These are phyloP conservation scores for Glarea lozoyensis DNA, from an alignment of 495 filamentous ascomycete genomes.

Conservation along the genomic window DNA sequence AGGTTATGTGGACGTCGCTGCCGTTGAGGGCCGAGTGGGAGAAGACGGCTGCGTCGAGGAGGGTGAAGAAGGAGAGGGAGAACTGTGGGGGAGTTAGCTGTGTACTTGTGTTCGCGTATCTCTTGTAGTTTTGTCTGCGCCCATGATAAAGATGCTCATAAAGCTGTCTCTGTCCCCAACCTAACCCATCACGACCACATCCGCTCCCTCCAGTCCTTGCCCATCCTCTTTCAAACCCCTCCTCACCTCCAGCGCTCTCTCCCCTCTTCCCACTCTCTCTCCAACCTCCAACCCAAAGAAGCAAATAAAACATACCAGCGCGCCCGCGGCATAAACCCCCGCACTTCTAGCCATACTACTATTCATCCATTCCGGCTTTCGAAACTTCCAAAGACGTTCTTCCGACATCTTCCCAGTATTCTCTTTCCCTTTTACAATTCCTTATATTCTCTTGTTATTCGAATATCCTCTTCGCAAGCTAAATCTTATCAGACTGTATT, in stretches of 20 bases:
- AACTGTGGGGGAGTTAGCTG: conserved; percentile 49
- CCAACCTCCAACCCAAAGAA: background rate
- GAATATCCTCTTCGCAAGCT: no score
- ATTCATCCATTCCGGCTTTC: conserved; percentile 83
- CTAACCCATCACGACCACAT: no score
- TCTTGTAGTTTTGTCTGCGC: no score
- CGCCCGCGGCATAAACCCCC: conserved; percentile 81
- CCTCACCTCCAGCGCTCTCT: no score
- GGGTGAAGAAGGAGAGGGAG: conserved; percentile 92
- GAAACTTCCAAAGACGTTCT: conserved; percentile 68
- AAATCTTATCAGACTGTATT: no score
- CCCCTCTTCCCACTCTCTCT: background rate
- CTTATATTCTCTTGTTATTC: conserved; percentile 1
- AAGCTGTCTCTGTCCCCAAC: no score
- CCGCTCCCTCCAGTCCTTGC: no score
- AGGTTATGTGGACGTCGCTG: conserved; percentile 79
- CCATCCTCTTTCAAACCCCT: no score
- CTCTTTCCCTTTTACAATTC: background rate
- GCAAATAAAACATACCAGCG: conserved; percentile 54
- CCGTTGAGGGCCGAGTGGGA: conserved; percentile 72
- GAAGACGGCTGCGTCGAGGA: conserved; percentile 86
- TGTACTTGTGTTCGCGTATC: conserved; percentile 1
- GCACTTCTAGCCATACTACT: conserved; percentile 71
- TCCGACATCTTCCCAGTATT: conserved; percentile 29
- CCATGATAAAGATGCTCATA: no score